Conservation (phyloP, 2,329 filamentous ascomycete genomes). For the Monosporascus sp. region DNA sequence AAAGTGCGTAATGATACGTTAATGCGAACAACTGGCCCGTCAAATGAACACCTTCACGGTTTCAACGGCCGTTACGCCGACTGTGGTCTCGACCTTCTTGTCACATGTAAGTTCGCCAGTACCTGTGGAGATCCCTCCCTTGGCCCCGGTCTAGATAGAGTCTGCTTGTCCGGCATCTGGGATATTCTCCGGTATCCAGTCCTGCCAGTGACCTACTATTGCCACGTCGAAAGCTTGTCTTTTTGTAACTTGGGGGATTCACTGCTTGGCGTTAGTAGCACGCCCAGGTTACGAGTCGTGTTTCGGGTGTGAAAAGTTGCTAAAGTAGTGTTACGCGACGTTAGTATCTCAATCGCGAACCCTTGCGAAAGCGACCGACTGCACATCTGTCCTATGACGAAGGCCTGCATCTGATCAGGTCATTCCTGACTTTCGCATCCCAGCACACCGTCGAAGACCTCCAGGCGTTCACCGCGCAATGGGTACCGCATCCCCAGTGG, state of each 20-base stretch:
- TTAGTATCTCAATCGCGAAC: constrained; percentile 77
- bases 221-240: constrained; percentile 3
- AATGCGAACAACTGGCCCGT: neutral
- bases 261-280: neutral
- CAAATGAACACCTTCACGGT: constrained; percentile 67
- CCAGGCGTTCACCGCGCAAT: constrained; percentile 85
- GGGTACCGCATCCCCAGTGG: constrained; percentile 87
- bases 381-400: constrained; percentile 92
- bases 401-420: constrained; percentile 78
- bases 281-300: neutral
- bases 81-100: constrained; percentile 79
- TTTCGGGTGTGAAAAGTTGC: constrained; percentile 5
- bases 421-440: constrained; percentile 79
- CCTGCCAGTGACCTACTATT: neutral
- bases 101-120: constrained; percentile 61
- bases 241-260: neutral
- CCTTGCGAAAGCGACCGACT: constrained; percentile 72
- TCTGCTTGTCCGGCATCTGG: neutral
- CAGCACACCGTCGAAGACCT: constrained; percentile 90
- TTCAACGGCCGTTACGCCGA: constrained; percentile 78
- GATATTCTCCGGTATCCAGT: neutral
- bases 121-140: neutral
- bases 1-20: neutral
- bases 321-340: constrained; percentile 10
- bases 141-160: neutral